Percentiles rank a stretch among this genome's conserved stretches.
These are phyloP conservation scores for Gymnopus androsaceus DNA, from an alignment of 1,284 basidiomycete genomes.

Conservation along the genomic window DNA sequence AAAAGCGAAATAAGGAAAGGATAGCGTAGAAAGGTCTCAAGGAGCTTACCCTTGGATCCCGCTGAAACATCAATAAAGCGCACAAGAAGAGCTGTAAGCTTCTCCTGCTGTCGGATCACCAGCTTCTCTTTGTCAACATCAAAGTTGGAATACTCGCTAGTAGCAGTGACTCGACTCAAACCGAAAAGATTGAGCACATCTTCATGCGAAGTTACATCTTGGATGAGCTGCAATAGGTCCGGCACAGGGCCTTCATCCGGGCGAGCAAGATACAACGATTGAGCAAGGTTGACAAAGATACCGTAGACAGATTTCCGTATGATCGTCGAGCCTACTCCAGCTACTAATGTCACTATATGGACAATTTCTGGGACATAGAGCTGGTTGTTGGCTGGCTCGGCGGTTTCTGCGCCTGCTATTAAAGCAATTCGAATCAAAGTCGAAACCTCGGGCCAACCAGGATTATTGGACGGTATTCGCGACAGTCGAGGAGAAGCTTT, in stretches of 20 bases:
- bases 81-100: conserved; percentile 65
- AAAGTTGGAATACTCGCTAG: conserved; percentile 62
- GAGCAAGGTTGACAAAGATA: conserved; percentile 78
- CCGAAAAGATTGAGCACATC: conserved; percentile 76
- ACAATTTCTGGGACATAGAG: conserved; percentile 82
- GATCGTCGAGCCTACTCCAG: conserved; percentile 70
- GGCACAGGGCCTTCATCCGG: conserved; percentile 59
- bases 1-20: conserved; percentile 3
- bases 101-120: conserved; percentile 67
- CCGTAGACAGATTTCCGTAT: conserved; percentile 83
- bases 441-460: conserved; percentile 84
- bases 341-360: conserved; percentile 75
- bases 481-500: conserved; percentile 62
- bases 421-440: conserved; percentile 75
- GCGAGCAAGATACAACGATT: conserved; percentile 66
- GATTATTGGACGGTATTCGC: conserved; percentile 65
- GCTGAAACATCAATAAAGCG: conserved; percentile 68
- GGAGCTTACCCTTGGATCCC: conserved; percentile 62
- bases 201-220: conserved; percentile 57
- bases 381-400: conserved; percentile 65
- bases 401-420: conserved; percentile 69
- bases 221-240: conserved; percentile 62
- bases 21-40: background rate
- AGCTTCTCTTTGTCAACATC: conserved; percentile 58
- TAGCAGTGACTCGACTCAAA: conserved; percentile 56